Base-by-base conservation (phyloP, 2,329 filamentous ascomycete species). In the Alternaria rosae region DNA sequence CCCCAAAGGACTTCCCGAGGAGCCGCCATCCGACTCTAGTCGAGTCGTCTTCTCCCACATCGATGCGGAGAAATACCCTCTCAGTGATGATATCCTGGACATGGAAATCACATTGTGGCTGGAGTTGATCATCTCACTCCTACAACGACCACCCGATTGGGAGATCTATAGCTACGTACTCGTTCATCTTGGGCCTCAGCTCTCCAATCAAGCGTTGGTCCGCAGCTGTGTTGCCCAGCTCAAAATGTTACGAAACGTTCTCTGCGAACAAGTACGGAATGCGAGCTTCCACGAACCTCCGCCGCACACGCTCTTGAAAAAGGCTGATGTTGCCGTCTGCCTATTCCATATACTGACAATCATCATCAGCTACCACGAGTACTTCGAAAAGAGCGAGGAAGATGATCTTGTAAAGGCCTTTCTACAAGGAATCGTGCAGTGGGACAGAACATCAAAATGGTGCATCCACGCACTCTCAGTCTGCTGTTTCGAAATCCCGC, bases 391-490 rank as follows among this genome's bases (percentile, higher is more conserved):
- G 74, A 86, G 87, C 28, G 93, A 98, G 70, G 91, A 97, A 76
- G 94, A 97, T 72, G 93, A 97, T 42, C 89, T 97, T 35, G 92
- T 97, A 25, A 89, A 90, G 67, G 89, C 92, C 0, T 97, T 99
- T 75, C 88, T 96, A 68, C 87, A 91, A 58, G 94, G 94, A 2
- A 92, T 98, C 61, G 88, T 90, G 11, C 89, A 89, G 2, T 93
- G 91, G 87, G 93, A 97, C 72, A 88, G 91, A 66, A 96, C 93
- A 57, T 93, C 93, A 20, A 95, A 94, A 73, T 92, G 89, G 64
- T 99, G 95, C 79, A 97, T 99, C 55, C 94, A 99, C 77, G 94
- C 94, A 0, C 83, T 99, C 20, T 94, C 93, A 0, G 91, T 99
- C 62, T 98, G 94, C 82, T 97, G 94, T 77, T 93, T 97, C 73